Percentiles rank a stretch among this genome's conserved stretches.
Evolutionary conservation across 1,284 basidiomycete genomes (phyloP).

Genomic region (Naganishia albida): DNA sequence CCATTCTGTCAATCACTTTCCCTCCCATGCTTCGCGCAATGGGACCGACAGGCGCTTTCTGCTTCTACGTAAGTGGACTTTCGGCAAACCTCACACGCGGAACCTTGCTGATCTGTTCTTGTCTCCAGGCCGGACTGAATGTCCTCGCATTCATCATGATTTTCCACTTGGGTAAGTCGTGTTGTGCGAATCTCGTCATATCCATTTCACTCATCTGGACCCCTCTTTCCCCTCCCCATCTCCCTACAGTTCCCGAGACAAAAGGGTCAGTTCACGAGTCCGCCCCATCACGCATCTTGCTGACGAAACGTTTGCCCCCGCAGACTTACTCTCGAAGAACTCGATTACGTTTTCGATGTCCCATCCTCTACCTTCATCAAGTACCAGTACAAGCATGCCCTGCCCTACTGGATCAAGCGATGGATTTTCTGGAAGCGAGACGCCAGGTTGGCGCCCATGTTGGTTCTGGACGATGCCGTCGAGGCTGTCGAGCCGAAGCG

Average conservation of each 20-base stretch:
- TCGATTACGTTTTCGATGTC: constrained; percentile 69
- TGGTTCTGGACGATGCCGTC: constrained; percentile 7
- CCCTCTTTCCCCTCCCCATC: constrained; percentile 50
- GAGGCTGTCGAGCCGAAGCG: constrained; percentile 19
- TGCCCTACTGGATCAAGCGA: constrained; percentile 32
- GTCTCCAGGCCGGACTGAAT: constrained; percentile 56
- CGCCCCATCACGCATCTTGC: background rate
- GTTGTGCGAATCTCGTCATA: background rate
- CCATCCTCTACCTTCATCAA: constrained; percentile 65
- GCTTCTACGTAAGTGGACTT: constrained; percentile 32
- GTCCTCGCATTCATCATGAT: constrained; percentile 51
- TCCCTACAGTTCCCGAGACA: constrained; percentile 65
- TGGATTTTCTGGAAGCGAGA: constrained; percentile 27
- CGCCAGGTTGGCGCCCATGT: constrained; percentile 11
- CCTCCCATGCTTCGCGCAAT: constrained; percentile 66
- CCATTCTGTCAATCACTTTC: constrained; percentile 67
- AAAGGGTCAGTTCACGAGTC: constrained; percentile 58
- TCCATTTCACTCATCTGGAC: background rate
- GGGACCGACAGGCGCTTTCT: constrained; percentile 68
- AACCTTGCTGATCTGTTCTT: background rate
- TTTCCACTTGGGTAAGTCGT: constrained; percentile 37
- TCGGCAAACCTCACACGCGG: background rate
- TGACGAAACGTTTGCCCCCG: background rate
- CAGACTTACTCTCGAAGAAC: constrained; percentile 68
- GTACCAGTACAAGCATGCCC: constrained; percentile 57